Evolutionary conservation across 495 filamentous ascomycete species (phyloP).

Genomic region (Aspergillus indologenus): DNA sequence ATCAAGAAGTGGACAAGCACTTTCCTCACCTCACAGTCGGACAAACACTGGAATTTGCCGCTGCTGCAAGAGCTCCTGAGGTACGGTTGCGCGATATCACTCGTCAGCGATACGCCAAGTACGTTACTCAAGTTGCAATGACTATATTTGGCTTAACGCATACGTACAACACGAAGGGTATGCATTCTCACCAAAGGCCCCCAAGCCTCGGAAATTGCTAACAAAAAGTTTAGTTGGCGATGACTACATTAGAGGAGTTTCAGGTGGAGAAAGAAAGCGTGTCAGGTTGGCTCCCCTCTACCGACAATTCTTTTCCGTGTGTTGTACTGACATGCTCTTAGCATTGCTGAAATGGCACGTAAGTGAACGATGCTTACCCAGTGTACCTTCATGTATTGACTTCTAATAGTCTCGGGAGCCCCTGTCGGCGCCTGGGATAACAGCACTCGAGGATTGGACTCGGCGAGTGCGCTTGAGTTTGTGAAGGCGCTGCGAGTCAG

Average conservation of each 20-base stretch:
- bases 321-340: constrained; percentile 25
- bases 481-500: constrained; percentile 68
- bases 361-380: constrained; percentile 12
- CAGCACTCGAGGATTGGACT: constrained; percentile 78
- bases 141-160: constrained; percentile 60
- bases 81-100: constrained; percentile 42
- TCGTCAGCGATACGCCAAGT: constrained; percentile 39
- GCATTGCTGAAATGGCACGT: constrained; percentile 57
- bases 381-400: constrained; percentile 35
- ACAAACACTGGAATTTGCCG: constrained; percentile 63
- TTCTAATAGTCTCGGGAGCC: constrained; percentile 58
- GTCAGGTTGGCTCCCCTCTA: constrained; percentile 30
- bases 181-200: background rate
- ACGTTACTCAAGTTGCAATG: constrained; percentile 57
- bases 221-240: constrained; percentile 39
- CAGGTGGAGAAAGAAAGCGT: constrained; percentile 79
- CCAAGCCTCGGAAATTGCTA: constrained; percentile 30
- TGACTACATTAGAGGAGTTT: constrained; percentile 62
- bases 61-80: constrained; percentile 50
- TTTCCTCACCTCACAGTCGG: constrained; percentile 66
- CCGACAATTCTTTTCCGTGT: background rate
- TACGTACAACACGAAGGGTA: constrained; percentile 52
- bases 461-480: constrained; percentile 73
- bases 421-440: constrained; percentile 82
- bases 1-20: constrained; percentile 62